A percentile compares a stretch with the other conserved stretches of the same genome.
Conservation (phyloP, 2,329 filamentous ascomycete species). For the Aspergillus uvarum region DNA sequence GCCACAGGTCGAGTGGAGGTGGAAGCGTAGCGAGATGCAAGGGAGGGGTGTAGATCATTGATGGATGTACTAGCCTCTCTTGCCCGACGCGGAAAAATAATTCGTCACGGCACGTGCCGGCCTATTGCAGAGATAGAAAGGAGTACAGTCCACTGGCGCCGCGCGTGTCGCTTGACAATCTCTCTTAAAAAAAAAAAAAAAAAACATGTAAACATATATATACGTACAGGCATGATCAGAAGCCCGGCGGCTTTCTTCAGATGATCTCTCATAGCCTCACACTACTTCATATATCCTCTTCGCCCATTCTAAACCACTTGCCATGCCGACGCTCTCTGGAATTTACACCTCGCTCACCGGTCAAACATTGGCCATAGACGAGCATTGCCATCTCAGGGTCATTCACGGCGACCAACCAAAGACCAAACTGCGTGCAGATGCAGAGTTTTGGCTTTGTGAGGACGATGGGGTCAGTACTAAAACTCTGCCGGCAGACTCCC, state of each 20-base stretch:
- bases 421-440: conserved; percentile 5
- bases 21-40: too few relatives aligned
- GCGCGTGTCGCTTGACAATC: too few relatives aligned
- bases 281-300: neutral
- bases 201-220: too few relatives aligned
- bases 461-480: conserved; percentile 5
- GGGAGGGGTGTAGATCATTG: too few relatives aligned
- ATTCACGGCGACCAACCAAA: neutral
- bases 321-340: conserved; percentile 6
- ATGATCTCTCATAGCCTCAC: neutral
- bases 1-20: too few relatives aligned
- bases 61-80: too few relatives aligned
- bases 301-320: neutral
- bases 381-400: neutral
- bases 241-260: neutral
- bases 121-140: too few relatives aligned
- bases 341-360: conserved; percentile 1
- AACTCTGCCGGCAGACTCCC: neutral
- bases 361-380: neutral
- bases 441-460: conserved; percentile 4
- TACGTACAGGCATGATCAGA: too few relatives aligned
- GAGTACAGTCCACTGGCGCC: too few relatives aligned
- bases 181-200: too few relatives aligned
- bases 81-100: too few relatives aligned
- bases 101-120: too few relatives aligned